Percentiles rank a stretch among this genome's conserved stretches.
phyloP scores from a whole-genome alignment of 768 basidiomycete genomes.

The Calocybe gangraenosa region DNA sequence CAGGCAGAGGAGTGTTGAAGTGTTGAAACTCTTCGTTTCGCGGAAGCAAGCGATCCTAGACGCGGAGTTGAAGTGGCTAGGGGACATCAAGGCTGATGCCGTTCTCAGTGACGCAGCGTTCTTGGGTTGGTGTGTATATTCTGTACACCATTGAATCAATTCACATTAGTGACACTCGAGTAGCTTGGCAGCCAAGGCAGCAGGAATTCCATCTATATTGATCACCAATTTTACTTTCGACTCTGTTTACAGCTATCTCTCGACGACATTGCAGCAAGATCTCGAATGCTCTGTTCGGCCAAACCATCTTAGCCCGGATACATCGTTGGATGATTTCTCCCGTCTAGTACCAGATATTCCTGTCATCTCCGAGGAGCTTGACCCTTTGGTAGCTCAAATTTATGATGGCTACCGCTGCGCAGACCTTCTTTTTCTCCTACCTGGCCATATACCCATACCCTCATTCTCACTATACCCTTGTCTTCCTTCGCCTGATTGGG shows the following conservation, averaged over 20 bases:
- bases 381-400: slow-evolving; percentile 62
- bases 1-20: slow-evolving; percentile 62
- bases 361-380: slow-evolving; percentile 42
- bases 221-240: slow-evolving; percentile 86
- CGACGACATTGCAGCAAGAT: slow-evolving; percentile 48
- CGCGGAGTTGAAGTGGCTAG: slow-evolving; percentile 57
- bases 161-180: neutral
- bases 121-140: slow-evolving; percentile 58
- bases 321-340: slow-evolving; percentile 16
- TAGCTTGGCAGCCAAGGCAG: slow-evolving; percentile 62
- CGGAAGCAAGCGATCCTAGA: slow-evolving; percentile 50
- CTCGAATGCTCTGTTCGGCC: slow-evolving; percentile 16
- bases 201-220: slow-evolving; percentile 64
- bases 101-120: slow-evolving; percentile 79
- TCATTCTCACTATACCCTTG: slow-evolving; percentile 52
- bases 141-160: neutral
- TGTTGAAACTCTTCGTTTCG: slow-evolving; percentile 52
- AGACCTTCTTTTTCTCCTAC: slow-evolving; percentile 64
- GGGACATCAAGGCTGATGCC: slow-evolving; percentile 43
- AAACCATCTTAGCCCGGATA: slow-evolving; percentile 11
- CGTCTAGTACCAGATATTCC: slow-evolving; percentile 49
- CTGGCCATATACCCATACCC: slow-evolving; percentile 74
- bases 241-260: slow-evolving; percentile 75
- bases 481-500: slow-evolving; percentile 64
- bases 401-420: slow-evolving; percentile 65